Base-by-base conservation (phyloP, 495 filamentous ascomycete species). In the Hyaloscypha hepaticicola region DNA sequence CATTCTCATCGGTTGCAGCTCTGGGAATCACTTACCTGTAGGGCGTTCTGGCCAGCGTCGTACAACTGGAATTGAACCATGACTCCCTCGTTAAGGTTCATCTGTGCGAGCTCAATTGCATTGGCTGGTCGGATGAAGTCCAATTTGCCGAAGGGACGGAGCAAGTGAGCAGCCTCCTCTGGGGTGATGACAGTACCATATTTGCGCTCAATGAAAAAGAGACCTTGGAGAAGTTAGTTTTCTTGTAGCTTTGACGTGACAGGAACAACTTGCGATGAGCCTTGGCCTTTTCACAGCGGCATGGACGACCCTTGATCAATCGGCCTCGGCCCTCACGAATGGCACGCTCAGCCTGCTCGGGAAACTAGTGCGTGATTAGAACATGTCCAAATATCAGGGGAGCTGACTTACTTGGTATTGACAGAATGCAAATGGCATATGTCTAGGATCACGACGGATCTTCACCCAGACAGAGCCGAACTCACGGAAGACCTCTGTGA, bases 351-450 rank as follows among this genome's bases (percentile, higher is more conserved):
- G 85, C 85, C 69, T 86, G 75, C 5, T 75, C 69, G 16, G 76
- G 67, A 45, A 70, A 60, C 70, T 72, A 26, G 5, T 31, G 31
- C 70, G 72, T 77, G n/a, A 33, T 51, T 29, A 56, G 9, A 51
- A 63, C 74, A 22, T 73, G 73, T 24, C 26, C 45, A 11, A 3
- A 28, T 19, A 33, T 11, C 9, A 34, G 22, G n/a, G 21, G 38
- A 41, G 26, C 56, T 21, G 33, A 75, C 80, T 74, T 71, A 86
- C 85, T 12, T 81, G 85, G 63, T 78, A 89, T 71, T 88, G 85
- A 60, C 77, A 81, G 66, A 89, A 89, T 1, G 86, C 86, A 65
- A 82, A 88, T 0, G 86, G 86, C 83, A 87, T 87, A 50, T 80
- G 74, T 26, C 74, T 75, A 26, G 45, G 55, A 68, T 86, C 86